Evolutionary conservation across 352 stramenopile species (phyloP).

Genomic region (Pythium coloratum): DNA sequence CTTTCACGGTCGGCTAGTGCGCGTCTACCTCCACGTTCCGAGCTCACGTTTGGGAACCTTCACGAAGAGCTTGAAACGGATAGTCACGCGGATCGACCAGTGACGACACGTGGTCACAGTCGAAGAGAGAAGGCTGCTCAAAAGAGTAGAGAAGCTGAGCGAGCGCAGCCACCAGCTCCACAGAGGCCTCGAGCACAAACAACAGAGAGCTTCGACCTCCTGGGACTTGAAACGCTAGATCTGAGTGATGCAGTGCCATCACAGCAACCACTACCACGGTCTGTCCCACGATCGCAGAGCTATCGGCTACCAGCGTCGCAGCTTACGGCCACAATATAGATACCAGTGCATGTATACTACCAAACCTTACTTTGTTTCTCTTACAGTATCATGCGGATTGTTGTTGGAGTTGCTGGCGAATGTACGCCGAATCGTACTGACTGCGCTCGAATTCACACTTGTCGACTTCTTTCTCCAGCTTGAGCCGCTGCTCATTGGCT

Average conservation of each 20-base stretch:
- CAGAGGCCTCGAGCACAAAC: neutral
- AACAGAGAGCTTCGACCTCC: constrained; percentile 34
- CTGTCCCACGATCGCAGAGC: constrained; percentile 14
- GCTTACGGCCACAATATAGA: constrained; percentile 18
- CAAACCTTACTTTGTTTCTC: too few species aligned
- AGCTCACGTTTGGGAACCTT: neutral
- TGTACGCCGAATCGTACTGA: constrained; percentile 57
- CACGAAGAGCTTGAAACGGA: neutral
- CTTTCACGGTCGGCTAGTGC: neutral
- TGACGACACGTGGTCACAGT: neutral
- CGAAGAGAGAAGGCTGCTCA: constrained; percentile 1
- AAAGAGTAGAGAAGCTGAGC: neutral
- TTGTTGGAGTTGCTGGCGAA: constrained; percentile 30
- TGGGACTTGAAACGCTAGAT: constrained; percentile 29
- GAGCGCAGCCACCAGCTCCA: neutral
- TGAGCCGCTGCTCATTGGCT: constrained; percentile 12
- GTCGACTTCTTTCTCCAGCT: constrained; percentile 50
- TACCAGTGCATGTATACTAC: neutral
- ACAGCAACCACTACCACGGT: neutral
- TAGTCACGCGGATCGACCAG: neutral
- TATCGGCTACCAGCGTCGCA: constrained; percentile 3
- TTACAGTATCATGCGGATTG: neutral
- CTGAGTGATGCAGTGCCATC: neutral
- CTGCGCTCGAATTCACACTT: constrained; percentile 64
- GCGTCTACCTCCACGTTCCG: neutral